A percentile compares a stretch with the other conserved stretches of the same genome.
phyloP scores from a whole-genome alignment of 257 asterid species.

The Solanum peruvianum region DNA sequence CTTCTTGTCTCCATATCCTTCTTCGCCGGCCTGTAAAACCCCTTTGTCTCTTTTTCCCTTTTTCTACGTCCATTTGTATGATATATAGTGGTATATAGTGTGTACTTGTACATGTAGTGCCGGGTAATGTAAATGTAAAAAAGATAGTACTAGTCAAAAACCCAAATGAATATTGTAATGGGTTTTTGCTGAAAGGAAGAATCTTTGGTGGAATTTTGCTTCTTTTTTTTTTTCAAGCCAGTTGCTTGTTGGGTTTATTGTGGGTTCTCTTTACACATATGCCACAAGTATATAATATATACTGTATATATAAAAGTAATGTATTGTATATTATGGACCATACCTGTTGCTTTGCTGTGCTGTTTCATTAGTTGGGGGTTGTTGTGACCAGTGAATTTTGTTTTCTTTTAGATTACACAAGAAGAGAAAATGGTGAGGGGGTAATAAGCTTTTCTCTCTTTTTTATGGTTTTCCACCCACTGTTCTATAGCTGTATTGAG shows the following conservation, averaged over 20 bases:
- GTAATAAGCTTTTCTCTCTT: too few species aligned
- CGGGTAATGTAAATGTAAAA: not conserved
- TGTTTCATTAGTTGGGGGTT: not conserved
- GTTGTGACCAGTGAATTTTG: not conserved
- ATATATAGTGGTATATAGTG: not conserved
- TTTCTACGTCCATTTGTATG: not conserved
- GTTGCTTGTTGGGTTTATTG: constrained; percentile 6
- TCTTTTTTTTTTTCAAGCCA: not conserved
- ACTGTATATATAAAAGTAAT: not conserved
- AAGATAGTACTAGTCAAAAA: constrained; percentile 4
- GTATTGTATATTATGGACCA: constrained; percentile 11
- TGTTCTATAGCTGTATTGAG: not conserved
- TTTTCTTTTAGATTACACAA: not conserved
- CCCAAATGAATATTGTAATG: constrained; percentile 1
- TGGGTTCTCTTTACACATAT: constrained; percentile 11
- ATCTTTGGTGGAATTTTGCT: constrained; percentile 20
- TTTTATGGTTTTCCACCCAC: not conserved
- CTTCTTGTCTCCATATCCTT: constrained; percentile 31
- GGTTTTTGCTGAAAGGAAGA: constrained; percentile 10
- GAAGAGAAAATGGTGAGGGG: not conserved
- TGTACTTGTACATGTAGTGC: not conserved
- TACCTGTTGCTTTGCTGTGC: not conserved
- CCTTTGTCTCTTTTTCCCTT: not conserved
- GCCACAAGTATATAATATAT: not conserved
- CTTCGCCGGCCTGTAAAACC: constrained; percentile 21